Evolutionary conservation across 768 basidiomycete genomes (phyloP).

Genomic region (Crepidotus variabilis): DNA sequence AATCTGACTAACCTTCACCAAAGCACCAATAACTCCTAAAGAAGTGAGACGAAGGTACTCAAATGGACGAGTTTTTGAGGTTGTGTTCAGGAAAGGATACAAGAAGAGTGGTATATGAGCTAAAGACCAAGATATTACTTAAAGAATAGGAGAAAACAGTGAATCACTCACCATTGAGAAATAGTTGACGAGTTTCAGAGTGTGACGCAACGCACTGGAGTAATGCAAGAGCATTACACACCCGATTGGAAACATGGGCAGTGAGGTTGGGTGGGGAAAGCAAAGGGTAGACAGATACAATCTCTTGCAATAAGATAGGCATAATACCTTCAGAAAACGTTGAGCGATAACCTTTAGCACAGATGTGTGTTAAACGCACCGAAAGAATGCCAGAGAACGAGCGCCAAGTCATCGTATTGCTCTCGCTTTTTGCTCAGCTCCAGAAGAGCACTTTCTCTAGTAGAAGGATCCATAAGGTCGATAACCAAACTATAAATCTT

Average conservation of each 20-base stretch:
- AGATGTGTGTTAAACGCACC: conserved; percentile 42
- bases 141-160: background rate
- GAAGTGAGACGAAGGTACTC: conserved; percentile 99
- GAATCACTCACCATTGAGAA: conserved; percentile 78
- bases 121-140: conserved; percentile 33
- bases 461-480: conserved; percentile 75
- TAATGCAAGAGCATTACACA: conserved; percentile 97
- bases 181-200: conserved; percentile 91
- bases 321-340: conserved; percentile 69
- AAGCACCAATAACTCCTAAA: conserved; percentile 97
- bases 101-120: conserved; percentile 98
- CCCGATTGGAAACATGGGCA: conserved; percentile 96
- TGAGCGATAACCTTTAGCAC: background rate
- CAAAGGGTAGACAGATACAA: conserved; percentile 96
- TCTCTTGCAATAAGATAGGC: conserved; percentile 96
- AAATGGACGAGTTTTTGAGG: conserved; percentile 98
- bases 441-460: conserved; percentile 86
- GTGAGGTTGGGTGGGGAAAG: conserved; percentile 94
- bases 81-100: conserved; percentile 98
- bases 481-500: conserved; percentile 92
- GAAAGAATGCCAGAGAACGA: conserved; percentile 98
- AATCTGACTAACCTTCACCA: conserved; percentile 76
- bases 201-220: conserved; percentile 98
- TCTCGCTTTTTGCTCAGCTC: conserved; percentile 99
- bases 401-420: conserved; percentile 96